These are phyloP conservation scores for Trichocladium uniseriatum DNA, from an alignment of 495 filamentous ascomycete species.

Conservation along the genomic window DNA sequence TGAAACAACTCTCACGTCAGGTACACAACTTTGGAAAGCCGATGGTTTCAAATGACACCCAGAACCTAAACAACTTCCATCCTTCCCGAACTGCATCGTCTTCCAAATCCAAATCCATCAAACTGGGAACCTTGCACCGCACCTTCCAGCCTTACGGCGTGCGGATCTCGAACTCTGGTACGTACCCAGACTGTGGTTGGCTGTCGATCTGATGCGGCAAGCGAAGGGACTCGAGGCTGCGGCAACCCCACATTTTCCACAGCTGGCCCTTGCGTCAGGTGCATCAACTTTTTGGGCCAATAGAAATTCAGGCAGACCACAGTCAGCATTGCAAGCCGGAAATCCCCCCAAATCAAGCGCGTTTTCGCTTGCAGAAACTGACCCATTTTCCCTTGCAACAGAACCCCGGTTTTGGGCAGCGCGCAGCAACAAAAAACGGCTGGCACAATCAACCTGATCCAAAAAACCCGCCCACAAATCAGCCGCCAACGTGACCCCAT, in stretches of 20 bases:
- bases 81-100: not conserved
- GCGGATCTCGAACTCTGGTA: conserved; percentile 11
- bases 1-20: too few species aligned
- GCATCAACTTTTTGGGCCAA: conserved; percentile 24
- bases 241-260: conserved; percentile 7
- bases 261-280: conserved; percentile 18
- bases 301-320: conserved; percentile 17
- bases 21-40: too few species aligned
- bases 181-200: conserved; percentile 14
- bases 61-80: too few species aligned
- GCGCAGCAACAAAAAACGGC: conserved; percentile 25
- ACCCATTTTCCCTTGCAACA: conserved; percentile 26
- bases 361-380: conserved; percentile 21
- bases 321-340: conserved; percentile 15
- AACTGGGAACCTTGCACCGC: too few species aligned
- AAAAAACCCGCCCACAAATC: conserved; percentile 30
- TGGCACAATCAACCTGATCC: conserved; percentile 21
- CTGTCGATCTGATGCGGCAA: conserved; percentile 1
- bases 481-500: conserved; percentile 32
- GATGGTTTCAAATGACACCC: too few species aligned
- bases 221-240: conserved; percentile 6
- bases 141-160: conserved; percentile 2
- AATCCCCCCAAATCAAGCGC: conserved; percentile 21
- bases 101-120: not conserved
- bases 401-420: conserved; percentile 25